Evolutionary conservation across 768 basidiomycete species (phyloP), one percentile per base, ranked within the genome.

Genomic region (Boletus reticuloceps): DNA sequence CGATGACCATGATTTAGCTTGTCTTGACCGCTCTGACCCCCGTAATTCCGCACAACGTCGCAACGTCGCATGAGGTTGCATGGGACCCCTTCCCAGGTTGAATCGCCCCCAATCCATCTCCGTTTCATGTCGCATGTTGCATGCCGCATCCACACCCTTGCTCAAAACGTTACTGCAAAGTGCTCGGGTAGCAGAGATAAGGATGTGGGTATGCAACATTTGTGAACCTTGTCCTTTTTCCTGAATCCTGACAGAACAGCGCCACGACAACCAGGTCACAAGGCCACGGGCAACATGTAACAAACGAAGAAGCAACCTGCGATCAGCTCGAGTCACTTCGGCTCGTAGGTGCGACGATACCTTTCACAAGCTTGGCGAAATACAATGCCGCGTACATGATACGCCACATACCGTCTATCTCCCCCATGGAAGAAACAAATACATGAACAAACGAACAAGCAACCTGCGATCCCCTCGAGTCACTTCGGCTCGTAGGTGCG

Each of bases 51-150:
- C 25, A 16, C 39, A 38, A 16, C 31, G 5, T 14, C 10, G 12
- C 39, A 38, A 16, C 31, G 5, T 14, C 10, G 12, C 34, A 14
- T 36, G 34, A 36, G 34, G 25, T 25, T 25, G 25, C 39, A 29
- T 10, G 29, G 29, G 29, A 29, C 29, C 12, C 19, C 14, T 31
- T 32, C 54, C n/a, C 39, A 16, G 5, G 41, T 19, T 16, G 41
- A 20, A 20, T 44, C 14, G 0, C 34, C 40, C 54, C 47, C 8
- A 29, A 44, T 40, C 54, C 54, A 51, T 39, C 39, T 29, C 46
- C 37, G 46, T 48, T 51, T 54, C 58, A 45, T 48, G 57, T 59
- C 56, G 56, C 50, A 27, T 22, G 34, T 36, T 36, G 34, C 34
- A 36, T 6, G 13, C 27, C 49, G n/a, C 37, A 16, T 53, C 53